A percentile compares a stretch with the other conserved stretches of the same genome.
These are phyloP conservation scores for Spiromastix sp. DNA, from an alignment of 2,329 filamentous ascomycete genomes.

Conservation along the genomic window DNA sequence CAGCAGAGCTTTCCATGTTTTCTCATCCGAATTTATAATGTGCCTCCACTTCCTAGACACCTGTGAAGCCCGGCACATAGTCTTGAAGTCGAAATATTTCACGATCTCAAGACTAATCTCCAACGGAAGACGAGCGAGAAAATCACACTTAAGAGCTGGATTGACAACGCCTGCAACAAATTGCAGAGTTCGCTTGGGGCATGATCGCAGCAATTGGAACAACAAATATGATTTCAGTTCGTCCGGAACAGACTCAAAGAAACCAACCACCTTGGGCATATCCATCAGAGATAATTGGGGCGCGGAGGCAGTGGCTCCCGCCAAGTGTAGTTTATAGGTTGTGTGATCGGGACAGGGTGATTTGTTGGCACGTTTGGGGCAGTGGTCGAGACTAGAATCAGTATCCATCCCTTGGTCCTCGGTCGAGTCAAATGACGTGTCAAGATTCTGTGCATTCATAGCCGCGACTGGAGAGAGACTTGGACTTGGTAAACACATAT, in stretches of 20 bases:
- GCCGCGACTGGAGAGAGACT: conserved; percentile 84
- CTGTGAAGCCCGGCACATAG: conserved; percentile 80
- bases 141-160: conserved; percentile 89
- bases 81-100: conserved; percentile 72
- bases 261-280: conserved; percentile 75
- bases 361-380: conserved; percentile 34
- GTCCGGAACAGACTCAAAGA: conserved; percentile 81
- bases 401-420: conserved; percentile 32
- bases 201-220: conserved; percentile 86
- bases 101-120: conserved; percentile 84
- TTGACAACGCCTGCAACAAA: conserved; percentile 87
- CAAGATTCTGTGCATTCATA: conserved; percentile 46
- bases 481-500: conserved; percentile 88
- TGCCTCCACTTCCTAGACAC: conserved; percentile 92
- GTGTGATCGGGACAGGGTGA: conserved; percentile 8
- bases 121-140: conserved; percentile 68
- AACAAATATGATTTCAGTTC: conserved; percentile 94
- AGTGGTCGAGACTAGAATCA: conserved; percentile 34
- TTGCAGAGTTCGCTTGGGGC: conserved; percentile 76
- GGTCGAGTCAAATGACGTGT: conserved; percentile 32
- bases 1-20: conserved; percentile 87
- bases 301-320: conserved; percentile 16
- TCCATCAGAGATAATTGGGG: conserved; percentile 51
- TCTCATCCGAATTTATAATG: conserved; percentile 85
- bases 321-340: background rate